These are phyloP conservation scores for Geranium incanum DNA, from an alignment of 441 rosid genomes.

Conservation along the genomic window DNA sequence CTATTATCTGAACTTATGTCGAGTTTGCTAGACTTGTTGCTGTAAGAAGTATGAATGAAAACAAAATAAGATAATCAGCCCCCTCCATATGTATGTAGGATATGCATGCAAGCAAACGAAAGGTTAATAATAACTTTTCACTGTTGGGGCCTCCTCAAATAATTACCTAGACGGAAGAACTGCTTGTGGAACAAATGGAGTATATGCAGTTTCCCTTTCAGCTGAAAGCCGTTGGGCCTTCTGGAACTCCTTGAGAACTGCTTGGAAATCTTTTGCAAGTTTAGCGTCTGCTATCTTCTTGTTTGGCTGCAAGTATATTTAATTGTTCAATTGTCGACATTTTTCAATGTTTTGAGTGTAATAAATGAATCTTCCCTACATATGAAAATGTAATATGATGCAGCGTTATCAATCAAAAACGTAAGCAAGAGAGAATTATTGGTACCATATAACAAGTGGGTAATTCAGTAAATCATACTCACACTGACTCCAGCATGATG, in stretches of 20 bases:
- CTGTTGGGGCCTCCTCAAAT: background rate
- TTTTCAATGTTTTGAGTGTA: background rate
- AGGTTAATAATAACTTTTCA: background rate
- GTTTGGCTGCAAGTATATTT: slow-evolving; percentile 27
- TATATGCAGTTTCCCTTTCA: slow-evolving; percentile 53
- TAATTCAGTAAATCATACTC: background rate
- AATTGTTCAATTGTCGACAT: background rate
- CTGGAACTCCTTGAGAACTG: slow-evolving; percentile 51
- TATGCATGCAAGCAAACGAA: background rate
- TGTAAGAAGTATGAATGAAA: slow-evolving; percentile 20
- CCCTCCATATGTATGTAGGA: background rate
- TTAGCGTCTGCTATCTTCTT: slow-evolving; percentile 68
- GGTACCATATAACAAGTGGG: background rate
- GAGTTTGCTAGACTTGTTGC: slow-evolving; percentile 48
- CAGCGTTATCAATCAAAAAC: background rate
- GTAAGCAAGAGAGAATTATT: background rate
- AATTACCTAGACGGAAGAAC: slow-evolving; percentile 29
- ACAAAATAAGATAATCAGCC: background rate
- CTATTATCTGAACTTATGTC: slow-evolving; percentile 39
- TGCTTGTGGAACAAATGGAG: slow-evolving; percentile 36
- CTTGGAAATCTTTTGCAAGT: slow-evolving; percentile 64
- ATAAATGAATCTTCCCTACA: background rate
- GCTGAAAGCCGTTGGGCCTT: slow-evolving; percentile 61
- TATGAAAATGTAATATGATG: background rate
- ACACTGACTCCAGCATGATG: slow-evolving; percentile 38